Percentiles rank a stretch among this genome's conserved stretches.
These are phyloP conservation scores for Boehmeria nivea DNA, from an alignment of 306 rosid species.

Conservation along the genomic window DNA sequence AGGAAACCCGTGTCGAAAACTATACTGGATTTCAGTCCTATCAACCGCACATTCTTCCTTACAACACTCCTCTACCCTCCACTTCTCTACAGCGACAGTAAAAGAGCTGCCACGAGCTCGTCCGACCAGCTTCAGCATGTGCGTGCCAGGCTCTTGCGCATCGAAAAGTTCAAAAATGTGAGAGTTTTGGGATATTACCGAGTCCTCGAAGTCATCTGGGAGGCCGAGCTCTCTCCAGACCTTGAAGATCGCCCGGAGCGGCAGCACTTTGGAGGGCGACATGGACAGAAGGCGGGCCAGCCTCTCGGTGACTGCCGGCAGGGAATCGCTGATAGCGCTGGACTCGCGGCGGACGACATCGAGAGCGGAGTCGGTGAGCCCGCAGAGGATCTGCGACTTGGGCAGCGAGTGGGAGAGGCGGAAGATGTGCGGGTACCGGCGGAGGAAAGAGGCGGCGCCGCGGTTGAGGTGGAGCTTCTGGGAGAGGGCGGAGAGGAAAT, in stretches of 20 bases:
- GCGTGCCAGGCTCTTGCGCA: slow-evolving; percentile 67
- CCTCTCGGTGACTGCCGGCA: slow-evolving; percentile 59
- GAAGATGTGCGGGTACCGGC: slow-evolving; percentile 79
- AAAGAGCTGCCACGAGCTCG: slow-evolving; percentile 10
- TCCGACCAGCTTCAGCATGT: slow-evolving; percentile 57
- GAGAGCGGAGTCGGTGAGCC: slow-evolving; percentile 54
- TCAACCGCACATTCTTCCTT: slow-evolving; percentile 49
- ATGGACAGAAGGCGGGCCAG: slow-evolving; percentile 64
- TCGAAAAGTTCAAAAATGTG: slow-evolving; percentile 63
- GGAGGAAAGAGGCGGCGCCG: slow-evolving; percentile 67
- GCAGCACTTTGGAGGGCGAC: slow-evolving; percentile 62
- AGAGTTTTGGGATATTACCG: slow-evolving; percentile 48
- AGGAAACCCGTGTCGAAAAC: slow-evolving; percentile 68
- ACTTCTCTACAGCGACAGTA: slow-evolving; percentile 64
- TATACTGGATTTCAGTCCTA: slow-evolving; percentile 47
- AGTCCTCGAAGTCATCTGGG: slow-evolving; percentile 91
- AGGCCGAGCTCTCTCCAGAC: slow-evolving; percentile 90
- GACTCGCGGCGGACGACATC: slow-evolving; percentile 47
- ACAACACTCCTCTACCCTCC: slow-evolving; percentile 82
- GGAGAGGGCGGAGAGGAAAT: slow-evolving; percentile 71
- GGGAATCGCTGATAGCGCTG: slow-evolving; percentile 45
- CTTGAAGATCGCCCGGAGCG: slow-evolving; percentile 79
- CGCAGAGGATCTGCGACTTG: slow-evolving; percentile 58
- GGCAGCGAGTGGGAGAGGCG: slow-evolving; percentile 54
- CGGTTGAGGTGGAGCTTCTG: slow-evolving; percentile 86